These are phyloP conservation scores for Cyanidium caldarium DNA, from an alignment of 23 red algal genomes.

Conservation along the genomic window DNA sequence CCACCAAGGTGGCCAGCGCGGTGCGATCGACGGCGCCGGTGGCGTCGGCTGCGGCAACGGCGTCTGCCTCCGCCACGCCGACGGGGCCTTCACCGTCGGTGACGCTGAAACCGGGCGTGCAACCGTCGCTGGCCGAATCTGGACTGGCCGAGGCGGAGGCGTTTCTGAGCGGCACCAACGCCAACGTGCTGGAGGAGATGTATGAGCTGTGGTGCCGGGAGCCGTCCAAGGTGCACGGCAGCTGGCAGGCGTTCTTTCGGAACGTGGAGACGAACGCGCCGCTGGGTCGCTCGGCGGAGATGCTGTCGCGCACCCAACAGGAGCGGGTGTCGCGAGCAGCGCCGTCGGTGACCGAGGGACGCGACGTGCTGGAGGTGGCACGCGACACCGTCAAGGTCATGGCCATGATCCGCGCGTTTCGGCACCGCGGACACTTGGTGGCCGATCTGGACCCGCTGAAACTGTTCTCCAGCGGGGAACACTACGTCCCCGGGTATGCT, in stretches of 20 bases:
- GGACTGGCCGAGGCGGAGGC: slow-evolving; percentile 18
- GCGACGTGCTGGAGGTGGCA: slow-evolving; percentile 75
- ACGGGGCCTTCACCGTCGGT: background rate
- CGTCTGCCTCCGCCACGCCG: background rate
- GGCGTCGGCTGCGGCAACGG: background rate
- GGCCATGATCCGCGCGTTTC: slow-evolving; percentile 87
- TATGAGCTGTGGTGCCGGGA: slow-evolving; percentile 68
- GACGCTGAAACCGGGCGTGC: background rate
- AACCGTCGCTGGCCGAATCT: background rate
- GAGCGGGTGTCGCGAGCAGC: background rate
- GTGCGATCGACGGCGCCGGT: too few relatives aligned
- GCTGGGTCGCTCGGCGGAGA: slow-evolving; percentile 48
- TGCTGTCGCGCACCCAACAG: background rate
- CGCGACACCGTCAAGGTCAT: slow-evolving; percentile 90
- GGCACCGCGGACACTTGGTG: slow-evolving; percentile 96
- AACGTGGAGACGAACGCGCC: slow-evolving; percentile 71
- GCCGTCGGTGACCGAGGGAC: slow-evolving; percentile 32
- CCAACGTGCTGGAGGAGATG: slow-evolving; percentile 92
- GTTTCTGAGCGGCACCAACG: slow-evolving; percentile 94
- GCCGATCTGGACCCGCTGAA: slow-evolving; percentile 89
- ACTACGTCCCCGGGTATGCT: slow-evolving; percentile 4
- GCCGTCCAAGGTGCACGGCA: slow-evolving; percentile 71
- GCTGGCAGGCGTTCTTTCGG: slow-evolving; percentile 87
- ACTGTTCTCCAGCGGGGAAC: slow-evolving; percentile 5
- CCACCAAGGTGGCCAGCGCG: too few relatives aligned